Percentiles rank a stretch among this genome's conserved stretches.
phyloP scores from a whole-genome alignment of 495 filamentous ascomycete species.

The Trichoderma asperelloides region DNA sequence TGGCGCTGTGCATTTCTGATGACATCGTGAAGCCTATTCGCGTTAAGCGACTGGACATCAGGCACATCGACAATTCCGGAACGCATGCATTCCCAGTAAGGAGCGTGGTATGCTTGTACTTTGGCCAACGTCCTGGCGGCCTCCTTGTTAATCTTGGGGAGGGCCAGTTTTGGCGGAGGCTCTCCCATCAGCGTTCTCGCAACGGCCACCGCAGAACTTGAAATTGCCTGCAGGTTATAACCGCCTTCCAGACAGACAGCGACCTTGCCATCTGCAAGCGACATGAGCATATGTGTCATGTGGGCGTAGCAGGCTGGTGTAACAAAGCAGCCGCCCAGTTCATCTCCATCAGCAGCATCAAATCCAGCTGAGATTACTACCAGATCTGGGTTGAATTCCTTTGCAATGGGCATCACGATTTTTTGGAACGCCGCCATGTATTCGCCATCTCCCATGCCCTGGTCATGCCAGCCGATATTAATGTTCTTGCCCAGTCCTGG shows the following conservation, averaged over 20 bases:
- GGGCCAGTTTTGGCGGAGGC: slow-evolving; percentile 61
- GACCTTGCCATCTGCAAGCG: slow-evolving; percentile 82
- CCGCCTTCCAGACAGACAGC: slow-evolving; percentile 91
- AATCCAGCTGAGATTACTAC: slow-evolving; percentile 96
- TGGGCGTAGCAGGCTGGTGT: slow-evolving; percentile 88
- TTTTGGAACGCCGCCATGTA: slow-evolving; percentile 95
- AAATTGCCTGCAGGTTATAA: slow-evolving; percentile 89
- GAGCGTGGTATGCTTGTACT: slow-evolving; percentile 44
- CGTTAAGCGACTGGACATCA: slow-evolving; percentile 26
- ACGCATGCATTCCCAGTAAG: slow-evolving; percentile 55
- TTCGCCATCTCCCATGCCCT: slow-evolving; percentile 94
- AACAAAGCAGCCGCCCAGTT: slow-evolving; percentile 84
- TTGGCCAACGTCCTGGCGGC: slow-evolving; percentile 40
- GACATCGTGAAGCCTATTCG: slow-evolving; percentile 49
- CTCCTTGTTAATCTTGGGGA: slow-evolving; percentile 39
- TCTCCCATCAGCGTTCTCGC: slow-evolving; percentile 92
- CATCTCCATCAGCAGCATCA: slow-evolving; percentile 88
- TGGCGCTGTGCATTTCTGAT: slow-evolving; percentile 65
- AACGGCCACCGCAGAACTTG: slow-evolving; percentile 82
- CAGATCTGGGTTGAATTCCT: slow-evolving; percentile 87
- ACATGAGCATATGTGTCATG: slow-evolving; percentile 99
- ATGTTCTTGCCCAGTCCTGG: slow-evolving; percentile 79
- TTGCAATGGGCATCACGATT: slow-evolving; percentile 93
- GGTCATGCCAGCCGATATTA: slow-evolving; percentile 87
- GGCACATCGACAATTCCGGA: slow-evolving; percentile 37